Conservation (phyloP, 768 basidiomycete species). For the Rhodotorula diobovata region DNA sequence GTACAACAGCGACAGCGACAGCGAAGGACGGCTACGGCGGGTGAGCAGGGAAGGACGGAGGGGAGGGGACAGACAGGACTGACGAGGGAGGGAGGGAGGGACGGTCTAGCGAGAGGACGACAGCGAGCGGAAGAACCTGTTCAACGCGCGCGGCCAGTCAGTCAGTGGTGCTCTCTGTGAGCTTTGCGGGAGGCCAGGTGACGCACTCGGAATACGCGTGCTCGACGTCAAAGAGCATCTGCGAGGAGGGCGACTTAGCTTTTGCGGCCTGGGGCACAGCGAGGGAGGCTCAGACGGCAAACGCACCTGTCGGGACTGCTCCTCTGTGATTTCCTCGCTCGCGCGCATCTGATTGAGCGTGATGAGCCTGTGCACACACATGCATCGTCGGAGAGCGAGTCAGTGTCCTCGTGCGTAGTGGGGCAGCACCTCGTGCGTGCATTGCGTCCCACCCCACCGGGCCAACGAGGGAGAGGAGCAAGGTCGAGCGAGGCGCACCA, state of each 20-base stretch:
- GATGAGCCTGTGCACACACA: conserved; percentile 64
- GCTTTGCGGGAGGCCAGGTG: conserved; percentile 51
- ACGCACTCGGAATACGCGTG: conserved; percentile 80
- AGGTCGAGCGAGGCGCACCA: too few relatives aligned
- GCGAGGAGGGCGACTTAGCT: neutral
- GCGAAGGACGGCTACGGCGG: too few relatives aligned
- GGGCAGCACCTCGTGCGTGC: too few relatives aligned
- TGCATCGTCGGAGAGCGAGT: neutral
- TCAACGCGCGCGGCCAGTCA: neutral
- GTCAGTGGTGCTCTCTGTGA: neutral
- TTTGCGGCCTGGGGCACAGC: neutral
- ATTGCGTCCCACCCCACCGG: too few relatives aligned
- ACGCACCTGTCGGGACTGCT: conserved; percentile 81
- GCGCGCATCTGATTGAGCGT: conserved; percentile 96
- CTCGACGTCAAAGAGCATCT: conserved; percentile 95
- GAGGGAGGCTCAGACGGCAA: neutral
- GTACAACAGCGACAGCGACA: neutral
- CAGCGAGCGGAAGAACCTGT: conserved; percentile 35
- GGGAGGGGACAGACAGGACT: neutral
- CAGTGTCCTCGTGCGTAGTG: too few relatives aligned
- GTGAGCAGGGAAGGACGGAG: too few relatives aligned
- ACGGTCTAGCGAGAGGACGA: conserved; percentile 6
- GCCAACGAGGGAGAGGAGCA: neutral
- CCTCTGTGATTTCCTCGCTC: conserved; percentile 90
- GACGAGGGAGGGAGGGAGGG: neutral